These are phyloP conservation scores for Podochytrium sp. DNA, from an alignment of 192 early-diverging fungal species.

Conservation along the genomic window DNA sequence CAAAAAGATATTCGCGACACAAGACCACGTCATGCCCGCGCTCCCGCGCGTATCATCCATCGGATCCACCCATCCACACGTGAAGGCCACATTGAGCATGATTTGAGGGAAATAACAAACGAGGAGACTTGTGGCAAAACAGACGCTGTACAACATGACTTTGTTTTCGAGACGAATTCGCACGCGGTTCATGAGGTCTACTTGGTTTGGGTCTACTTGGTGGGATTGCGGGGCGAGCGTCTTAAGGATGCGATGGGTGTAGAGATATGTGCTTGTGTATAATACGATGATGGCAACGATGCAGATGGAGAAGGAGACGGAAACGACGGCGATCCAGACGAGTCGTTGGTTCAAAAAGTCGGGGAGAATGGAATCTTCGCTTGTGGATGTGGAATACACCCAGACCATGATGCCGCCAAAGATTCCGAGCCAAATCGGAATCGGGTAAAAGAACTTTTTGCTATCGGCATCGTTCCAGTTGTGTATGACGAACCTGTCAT, in stretches of 20 bases:
- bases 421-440: background rate
- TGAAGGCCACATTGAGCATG: background rate
- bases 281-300: background rate
- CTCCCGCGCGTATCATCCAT: background rate
- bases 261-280: background rate
- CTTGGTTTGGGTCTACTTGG: too few species aligned
- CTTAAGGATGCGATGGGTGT: background rate
- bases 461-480: background rate
- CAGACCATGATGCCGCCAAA: background rate
- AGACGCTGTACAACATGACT: background rate
- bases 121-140: background rate
- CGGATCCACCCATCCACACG: background rate
- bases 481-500: background rate
- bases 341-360: background rate
- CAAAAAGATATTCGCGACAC: background rate
- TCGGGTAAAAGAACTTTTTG: background rate
- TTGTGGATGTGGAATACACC: background rate
- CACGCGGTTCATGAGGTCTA: background rate
- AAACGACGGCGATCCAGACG: background rate
- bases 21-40: background rate
- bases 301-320: background rate
- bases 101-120: background rate
- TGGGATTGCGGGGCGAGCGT: too few species aligned
- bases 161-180: background rate
- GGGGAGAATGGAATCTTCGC: background rate